These are phyloP conservation scores for Reticulascus tulasneorum DNA, from an alignment of 2,329 filamentous ascomycete species.

Conservation along the genomic window DNA sequence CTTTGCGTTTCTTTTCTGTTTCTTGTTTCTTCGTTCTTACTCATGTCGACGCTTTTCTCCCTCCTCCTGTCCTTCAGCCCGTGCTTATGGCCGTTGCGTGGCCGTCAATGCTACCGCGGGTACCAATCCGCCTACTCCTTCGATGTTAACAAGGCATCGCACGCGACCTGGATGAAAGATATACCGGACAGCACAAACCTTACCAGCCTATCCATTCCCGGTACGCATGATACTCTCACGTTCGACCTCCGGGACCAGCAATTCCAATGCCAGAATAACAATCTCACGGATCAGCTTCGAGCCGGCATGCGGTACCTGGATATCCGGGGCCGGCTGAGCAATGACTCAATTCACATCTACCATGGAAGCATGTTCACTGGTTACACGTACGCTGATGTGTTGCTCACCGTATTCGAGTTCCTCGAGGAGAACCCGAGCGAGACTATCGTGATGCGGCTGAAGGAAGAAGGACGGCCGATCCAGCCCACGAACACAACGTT, in stretches of 20 bases:
- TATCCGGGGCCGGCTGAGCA: slow-evolving; percentile 39
- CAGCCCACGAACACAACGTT: slow-evolving; percentile 35
- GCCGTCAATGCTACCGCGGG: slow-evolving; percentile 26
- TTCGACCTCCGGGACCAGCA: slow-evolving; percentile 30
- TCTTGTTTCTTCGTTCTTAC: slow-evolving; percentile 13
- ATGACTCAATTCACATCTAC: slow-evolving; percentile 42
- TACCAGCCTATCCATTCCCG: slow-evolving; percentile 44
- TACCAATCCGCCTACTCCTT: slow-evolving; percentile 37
- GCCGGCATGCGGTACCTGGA: slow-evolving; percentile 48
- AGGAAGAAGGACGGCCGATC: slow-evolving; percentile 40
- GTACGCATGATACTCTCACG: slow-evolving; percentile 52
- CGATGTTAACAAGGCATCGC: slow-evolving; percentile 29
- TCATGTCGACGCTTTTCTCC: slow-evolving; percentile 18
- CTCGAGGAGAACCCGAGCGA: slow-evolving; percentile 40
- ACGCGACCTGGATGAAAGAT: slow-evolving; percentile 38
- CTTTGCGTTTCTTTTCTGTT: no score
- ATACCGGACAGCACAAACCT: slow-evolving; percentile 37
- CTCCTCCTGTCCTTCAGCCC: slow-evolving; percentile 19
- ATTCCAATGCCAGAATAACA: slow-evolving; percentile 45
- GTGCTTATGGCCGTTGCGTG: slow-evolving; percentile 17
- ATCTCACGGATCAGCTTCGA: slow-evolving; percentile 38
- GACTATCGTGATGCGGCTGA: slow-evolving; percentile 46
- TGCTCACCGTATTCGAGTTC: slow-evolving; percentile 40
- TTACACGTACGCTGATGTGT: slow-evolving; percentile 38
- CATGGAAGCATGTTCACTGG: slow-evolving; percentile 43